Evolutionary conservation across 805 yeast genomes (phyloP), one percentile per base, ranked within the genome.

Genomic region (Priceomyces fermenticarens): DNA sequence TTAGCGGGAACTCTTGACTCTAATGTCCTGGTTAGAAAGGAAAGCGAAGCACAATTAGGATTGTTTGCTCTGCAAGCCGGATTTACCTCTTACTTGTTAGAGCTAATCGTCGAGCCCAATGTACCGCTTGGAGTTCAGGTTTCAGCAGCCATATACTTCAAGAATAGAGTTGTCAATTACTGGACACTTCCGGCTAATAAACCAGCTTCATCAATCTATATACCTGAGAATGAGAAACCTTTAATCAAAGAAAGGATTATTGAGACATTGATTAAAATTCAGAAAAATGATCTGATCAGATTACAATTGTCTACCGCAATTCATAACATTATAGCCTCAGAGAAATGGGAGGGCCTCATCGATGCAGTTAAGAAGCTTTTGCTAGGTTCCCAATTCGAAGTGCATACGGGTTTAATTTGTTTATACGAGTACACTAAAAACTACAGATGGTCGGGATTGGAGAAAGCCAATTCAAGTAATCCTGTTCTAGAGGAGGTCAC

Each of bases 241-340:
- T 37, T 52, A 11, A 67, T 93, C 47, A 70, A 70, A 49, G 56
- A 58, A 39, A 65, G 64, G 44, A 57, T 70, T 50, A 52, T 70
- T 26, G 60, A 61, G 34, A 61, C 71, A 0, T 58, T 90, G 52
- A 52, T 65, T 32, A 60, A 63, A 34, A 60, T 62, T 25, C 60
- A 63, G 45, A 61, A 59, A 41, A 61, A 56, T 43, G 49, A 49
- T 27, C 63, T 57, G 46, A 43, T 83, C 31, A 66, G 76, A 49
- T 75, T 81, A 25, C 87, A 81, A 55, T 60, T 83, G 37, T 62
- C 81, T 12, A 76, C 78, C 23, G 75, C 85, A 0, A 60, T 84
- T 35, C 73, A 80, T 54, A 70, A 66, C 32, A 78, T 83, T 8
- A 57, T 83, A 44, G 61, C 65, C 40, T 60, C 66, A 28, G 80